A percentile compares a stretch with the other conserved stretches of the same genome.
Evolutionary conservation across 345 rosid genomes (phyloP).

Genomic region (Citrus mangshanensis): DNA sequence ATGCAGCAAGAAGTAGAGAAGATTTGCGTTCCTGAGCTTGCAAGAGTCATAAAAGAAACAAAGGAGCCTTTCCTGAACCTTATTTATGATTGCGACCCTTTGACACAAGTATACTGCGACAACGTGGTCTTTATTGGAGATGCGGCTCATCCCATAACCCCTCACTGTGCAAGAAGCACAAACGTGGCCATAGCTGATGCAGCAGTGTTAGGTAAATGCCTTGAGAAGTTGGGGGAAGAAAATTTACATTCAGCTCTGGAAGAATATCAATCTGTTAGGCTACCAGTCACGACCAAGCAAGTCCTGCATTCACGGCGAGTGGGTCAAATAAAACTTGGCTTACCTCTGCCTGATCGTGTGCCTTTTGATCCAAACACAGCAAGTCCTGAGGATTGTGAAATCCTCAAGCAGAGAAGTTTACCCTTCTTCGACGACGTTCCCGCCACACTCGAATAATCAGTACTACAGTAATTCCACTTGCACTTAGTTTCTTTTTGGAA

Average conservation of each 20-base stretch:
- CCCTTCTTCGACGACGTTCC: slow-evolving; percentile 49
- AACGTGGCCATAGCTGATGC: no score
- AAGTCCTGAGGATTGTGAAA: slow-evolving; percentile 28
- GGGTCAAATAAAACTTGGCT: slow-evolving; percentile 65
- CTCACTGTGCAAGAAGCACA: slow-evolving; percentile 23
- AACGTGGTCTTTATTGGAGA: slow-evolving; percentile 62
- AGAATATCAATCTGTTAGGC: no score
- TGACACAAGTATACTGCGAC: slow-evolving; percentile 48
- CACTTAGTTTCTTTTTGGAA: no score
- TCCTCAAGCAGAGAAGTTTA: slow-evolving; percentile 45
- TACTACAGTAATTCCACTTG: no score
- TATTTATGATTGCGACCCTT: slow-evolving; percentile 67
- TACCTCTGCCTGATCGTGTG: slow-evolving; percentile 27
- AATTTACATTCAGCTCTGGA: no score
- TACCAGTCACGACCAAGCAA: slow-evolving; percentile 55
- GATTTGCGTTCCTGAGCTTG: slow-evolving; percentile 61
- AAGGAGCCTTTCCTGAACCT: slow-evolving; percentile 67
- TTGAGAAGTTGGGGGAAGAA: no score
- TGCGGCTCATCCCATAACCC: slow-evolving; percentile 76
- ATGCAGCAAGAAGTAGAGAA: slow-evolving; percentile 62
- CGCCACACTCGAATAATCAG: slow-evolving; percentile 5
- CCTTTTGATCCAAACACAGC: slow-evolving; percentile 34
- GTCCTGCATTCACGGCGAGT: slow-evolving; percentile 50
- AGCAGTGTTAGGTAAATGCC: no score
- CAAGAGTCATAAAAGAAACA: slow-evolving; percentile 53